Evolutionary conservation across 2,329 filamentous ascomycete genomes (phyloP), one percentile per base, ranked within the genome.

Genomic region (Seiridium unicorne): DNA sequence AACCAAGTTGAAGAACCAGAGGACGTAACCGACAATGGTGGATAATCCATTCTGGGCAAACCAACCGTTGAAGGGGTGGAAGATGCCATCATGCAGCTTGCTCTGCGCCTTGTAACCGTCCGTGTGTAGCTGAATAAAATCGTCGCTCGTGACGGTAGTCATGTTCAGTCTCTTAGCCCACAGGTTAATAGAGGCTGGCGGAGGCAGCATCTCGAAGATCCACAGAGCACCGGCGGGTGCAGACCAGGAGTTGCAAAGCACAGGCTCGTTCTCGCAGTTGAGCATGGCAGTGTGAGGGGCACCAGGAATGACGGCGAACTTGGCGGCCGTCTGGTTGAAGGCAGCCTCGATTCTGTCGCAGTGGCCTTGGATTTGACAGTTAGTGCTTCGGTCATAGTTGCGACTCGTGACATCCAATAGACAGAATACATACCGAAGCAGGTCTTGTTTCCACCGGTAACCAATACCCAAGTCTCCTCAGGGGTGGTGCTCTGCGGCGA

Each of bases 401-500:
- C 8, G 11, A 54, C 35, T 32, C 38, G 44, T 9, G 1, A n/a
- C 26, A 40, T 6, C 10, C 36, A 4, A 44, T 47, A n/a, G 55
- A 57, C 7, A 26, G 7, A 11, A 48, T 62, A 68, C 81, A 60
- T 77, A 86, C 84, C 83, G 71, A 83, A 89, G 78, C 91, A 94
- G 38, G 90, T 92, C 78, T 87, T 89, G 81, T 93, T 93, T 66
- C 89, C 81, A 59, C 91, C 91, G 8, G 87, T 90, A 66, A 92
- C 77, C 66, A 90, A 81, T 62, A 94, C 79, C 81, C 90, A 88
- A 89, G 89, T 93, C 76, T 92, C 88, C 75, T 89, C 88, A 4
- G 90, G 88, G 6, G 77, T 81, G 9, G 84, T 83, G 63, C 84
- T 82, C 35, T 76, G 84, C 7, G 84, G 75, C 62, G 85, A 79